A percentile compares a stretch with the other conserved stretches of the same genome.
Evolutionary conservation across 1,284 basidiomycete genomes (phyloP).

Genomic region (Apiotrichum domesticum): DNA sequence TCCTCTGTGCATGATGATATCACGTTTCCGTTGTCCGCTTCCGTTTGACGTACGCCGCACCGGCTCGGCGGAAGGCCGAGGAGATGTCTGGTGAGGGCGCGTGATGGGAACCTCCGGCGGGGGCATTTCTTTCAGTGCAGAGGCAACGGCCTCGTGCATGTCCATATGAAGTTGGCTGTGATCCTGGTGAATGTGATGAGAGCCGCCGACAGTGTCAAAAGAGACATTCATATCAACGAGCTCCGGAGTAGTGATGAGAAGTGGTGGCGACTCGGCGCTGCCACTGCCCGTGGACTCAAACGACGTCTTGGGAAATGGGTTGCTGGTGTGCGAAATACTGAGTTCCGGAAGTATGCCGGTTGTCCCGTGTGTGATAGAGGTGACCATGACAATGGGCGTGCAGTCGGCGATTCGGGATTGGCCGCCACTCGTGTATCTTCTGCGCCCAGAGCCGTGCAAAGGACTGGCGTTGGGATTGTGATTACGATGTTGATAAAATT

Average conservation of each 20-base stretch:
- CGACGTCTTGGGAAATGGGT: neutral
- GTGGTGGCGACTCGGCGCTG: slow-evolving; percentile 2
- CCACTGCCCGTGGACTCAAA: neutral
- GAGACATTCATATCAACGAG: neutral
- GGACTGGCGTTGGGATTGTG: neutral
- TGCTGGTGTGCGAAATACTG: neutral
- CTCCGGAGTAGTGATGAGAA: neutral
- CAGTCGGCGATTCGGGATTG: neutral
- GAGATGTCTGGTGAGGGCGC: neutral
- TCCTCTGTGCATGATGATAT: slow-evolving; percentile 6
- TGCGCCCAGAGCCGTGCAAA: neutral
- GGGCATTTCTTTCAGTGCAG: neutral
- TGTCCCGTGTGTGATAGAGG: neutral
- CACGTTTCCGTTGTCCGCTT: slow-evolving; percentile 1
- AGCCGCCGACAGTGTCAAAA: neutral
- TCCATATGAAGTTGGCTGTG: neutral
- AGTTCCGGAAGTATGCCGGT: neutral
- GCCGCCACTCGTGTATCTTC: neutral
- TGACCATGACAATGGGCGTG: neutral
- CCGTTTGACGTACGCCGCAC: neutral
- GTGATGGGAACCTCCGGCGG: neutral
- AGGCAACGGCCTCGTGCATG: neutral
- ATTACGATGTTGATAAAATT: neutral
- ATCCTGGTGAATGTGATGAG: neutral
- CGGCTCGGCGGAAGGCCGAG: neutral